A percentile compares a stretch with the other conserved stretches of the same genome.
Evolutionary conservation across 164 flowering plant species (phyloP).

Genomic region (Stephania yunnanensis): DNA sequence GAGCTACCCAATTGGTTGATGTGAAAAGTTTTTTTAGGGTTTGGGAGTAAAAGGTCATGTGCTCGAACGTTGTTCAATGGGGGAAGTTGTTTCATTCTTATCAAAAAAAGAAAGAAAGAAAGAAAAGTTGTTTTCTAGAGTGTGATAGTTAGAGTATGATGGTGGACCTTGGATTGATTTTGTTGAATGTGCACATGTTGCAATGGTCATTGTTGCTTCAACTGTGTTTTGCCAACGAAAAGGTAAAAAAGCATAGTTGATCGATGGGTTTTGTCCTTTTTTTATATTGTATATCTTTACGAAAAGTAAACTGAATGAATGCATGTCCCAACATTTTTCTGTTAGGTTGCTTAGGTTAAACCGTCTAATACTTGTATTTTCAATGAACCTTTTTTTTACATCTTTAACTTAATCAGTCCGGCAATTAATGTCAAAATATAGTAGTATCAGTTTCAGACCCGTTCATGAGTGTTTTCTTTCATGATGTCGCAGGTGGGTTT

Average conservation of each 20-base stretch:
- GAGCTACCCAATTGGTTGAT: too few species aligned
- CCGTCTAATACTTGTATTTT: background rate
- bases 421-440: too few species aligned
- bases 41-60: too few species aligned
- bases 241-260: background rate
- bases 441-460: background rate
- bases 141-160: too few species aligned
- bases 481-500: conserved; percentile 52
- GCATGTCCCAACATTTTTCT: background rate
- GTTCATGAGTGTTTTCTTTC: background rate
- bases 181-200: background rate
- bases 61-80: too few species aligned
- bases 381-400: background rate
- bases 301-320: background rate
- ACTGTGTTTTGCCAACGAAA: background rate
- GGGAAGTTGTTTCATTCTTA: too few species aligned
- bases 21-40: too few species aligned
- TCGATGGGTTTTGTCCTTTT: background rate
- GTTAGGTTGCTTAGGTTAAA: background rate
- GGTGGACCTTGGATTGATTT: background rate
- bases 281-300: too few species aligned
- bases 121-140: too few species aligned
- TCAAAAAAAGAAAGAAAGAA: too few species aligned
- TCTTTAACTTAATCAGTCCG: too few species aligned
- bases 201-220: background rate